Percentiles rank a stretch among this genome's conserved stretches.
Conservation (phyloP, 1,284 basidiomycete species). For the Ceratobasidium sp. region DNA sequence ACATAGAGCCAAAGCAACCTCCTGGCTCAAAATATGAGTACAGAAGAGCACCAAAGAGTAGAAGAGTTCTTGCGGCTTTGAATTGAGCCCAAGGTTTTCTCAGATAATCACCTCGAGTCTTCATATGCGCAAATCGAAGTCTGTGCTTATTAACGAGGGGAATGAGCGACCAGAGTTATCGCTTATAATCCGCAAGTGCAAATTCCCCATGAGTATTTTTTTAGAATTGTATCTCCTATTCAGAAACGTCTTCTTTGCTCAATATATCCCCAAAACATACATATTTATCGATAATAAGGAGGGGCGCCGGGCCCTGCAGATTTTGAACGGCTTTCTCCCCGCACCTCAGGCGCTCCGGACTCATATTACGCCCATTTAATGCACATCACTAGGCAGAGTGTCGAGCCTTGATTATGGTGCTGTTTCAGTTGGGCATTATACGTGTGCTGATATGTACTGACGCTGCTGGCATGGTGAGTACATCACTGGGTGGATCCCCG, state of each 20-base stretch:
- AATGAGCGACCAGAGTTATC: constrained; percentile 62
- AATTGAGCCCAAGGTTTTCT: too few relatives aligned
- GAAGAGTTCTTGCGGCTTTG: too few relatives aligned
- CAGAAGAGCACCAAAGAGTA: too few relatives aligned
- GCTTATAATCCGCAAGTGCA: constrained; percentile 58
- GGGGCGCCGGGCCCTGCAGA: neutral
- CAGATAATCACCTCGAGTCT: too few relatives aligned
- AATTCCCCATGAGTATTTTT: constrained; percentile 59
- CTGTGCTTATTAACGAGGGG: constrained; percentile 54
- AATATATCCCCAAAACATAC: constrained; percentile 31
- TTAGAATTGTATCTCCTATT: constrained; percentile 58
- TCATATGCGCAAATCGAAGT: constrained; percentile 51
- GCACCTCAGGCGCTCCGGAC: neutral
- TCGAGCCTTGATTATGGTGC: neutral
- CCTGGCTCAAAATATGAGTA: too few relatives aligned
- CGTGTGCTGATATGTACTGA: constrained; percentile 58
- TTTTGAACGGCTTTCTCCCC: constrained; percentile 9
- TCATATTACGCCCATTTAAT: constrained; percentile 40
- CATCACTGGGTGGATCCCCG: too few relatives aligned
- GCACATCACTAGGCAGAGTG: constrained; percentile 12
- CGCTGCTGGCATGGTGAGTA: constrained; percentile 59
- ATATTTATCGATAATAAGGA: constrained; percentile 27
- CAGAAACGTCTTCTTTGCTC: neutral
- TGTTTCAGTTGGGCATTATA: constrained; percentile 52
- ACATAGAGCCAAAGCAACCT: too few relatives aligned